Evolutionary conservation across 805 yeast genomes (phyloP).

Genomic region (Hyphopichia homilentoma): DNA sequence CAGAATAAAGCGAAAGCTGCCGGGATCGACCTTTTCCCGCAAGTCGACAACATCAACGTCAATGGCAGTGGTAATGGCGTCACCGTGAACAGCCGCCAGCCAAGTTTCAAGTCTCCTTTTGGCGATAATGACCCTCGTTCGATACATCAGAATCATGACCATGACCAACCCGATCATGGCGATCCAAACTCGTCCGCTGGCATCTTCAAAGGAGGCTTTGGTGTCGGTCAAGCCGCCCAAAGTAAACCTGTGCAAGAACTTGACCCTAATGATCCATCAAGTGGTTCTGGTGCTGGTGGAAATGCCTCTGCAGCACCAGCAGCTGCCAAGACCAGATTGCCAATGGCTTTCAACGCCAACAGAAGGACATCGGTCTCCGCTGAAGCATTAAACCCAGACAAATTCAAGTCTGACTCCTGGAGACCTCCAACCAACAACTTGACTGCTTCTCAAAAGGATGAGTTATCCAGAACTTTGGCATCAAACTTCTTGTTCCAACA

Average conservation of each 20-base stretch:
- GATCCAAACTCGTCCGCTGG: constrained; percentile 9
- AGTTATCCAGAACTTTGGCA: constrained; percentile 68
- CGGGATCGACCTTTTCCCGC: constrained; percentile 46
- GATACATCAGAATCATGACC: constrained; percentile 23
- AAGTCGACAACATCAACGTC: constrained; percentile 30
- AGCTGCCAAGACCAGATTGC: constrained; percentile 35
- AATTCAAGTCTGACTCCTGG: constrained; percentile 65
- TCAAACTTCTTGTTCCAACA: constrained; percentile 83
- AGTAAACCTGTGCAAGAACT: constrained; percentile 15
- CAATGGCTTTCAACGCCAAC: constrained; percentile 65
- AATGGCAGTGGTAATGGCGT: constrained; percentile 25
- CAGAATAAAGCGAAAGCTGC: constrained; percentile 46
- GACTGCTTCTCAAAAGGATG: constrained; percentile 56
- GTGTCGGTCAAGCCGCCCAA: constrained; percentile 9
- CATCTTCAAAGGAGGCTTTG: constrained; percentile 26
- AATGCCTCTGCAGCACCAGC: constrained; percentile 9
- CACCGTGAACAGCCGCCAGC: constrained; percentile 32
- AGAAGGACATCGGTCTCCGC: constrained; percentile 91
- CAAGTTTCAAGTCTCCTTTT: constrained; percentile 59
- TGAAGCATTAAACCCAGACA: constrained; percentile 77
- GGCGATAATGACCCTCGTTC: constrained; percentile 63
- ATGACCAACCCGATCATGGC: constrained; percentile 3
- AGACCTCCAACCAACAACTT: constrained; percentile 67
- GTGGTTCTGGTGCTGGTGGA: constrained; percentile 5
- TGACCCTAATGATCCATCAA: constrained; percentile 23